Evolutionary conservation across 1,284 basidiomycete genomes (phyloP).

Genomic region (Leccinum pallidistipes): DNA sequence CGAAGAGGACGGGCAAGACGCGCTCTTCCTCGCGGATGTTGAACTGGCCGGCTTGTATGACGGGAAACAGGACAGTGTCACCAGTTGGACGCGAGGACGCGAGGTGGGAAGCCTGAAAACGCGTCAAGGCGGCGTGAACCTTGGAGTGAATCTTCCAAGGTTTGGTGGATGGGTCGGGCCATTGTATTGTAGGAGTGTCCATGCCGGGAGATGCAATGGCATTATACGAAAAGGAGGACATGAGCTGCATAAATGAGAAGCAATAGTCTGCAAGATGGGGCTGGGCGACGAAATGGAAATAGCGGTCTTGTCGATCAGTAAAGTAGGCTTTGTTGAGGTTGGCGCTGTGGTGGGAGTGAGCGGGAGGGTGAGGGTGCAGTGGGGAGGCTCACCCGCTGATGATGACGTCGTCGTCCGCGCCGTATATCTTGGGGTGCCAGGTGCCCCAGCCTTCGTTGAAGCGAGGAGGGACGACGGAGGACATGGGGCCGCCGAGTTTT

Average conservation of each 20-base stretch:
- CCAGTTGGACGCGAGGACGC: slow-evolving; percentile 25
- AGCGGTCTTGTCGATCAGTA: slow-evolving; percentile 92
- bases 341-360: slow-evolving; percentile 56
- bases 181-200: slow-evolving; percentile 49
- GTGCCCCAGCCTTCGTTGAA: slow-evolving; percentile 99
- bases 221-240: slow-evolving; percentile 77
- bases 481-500: slow-evolving; percentile 73
- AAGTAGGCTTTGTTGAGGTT: slow-evolving; percentile 96
- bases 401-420: slow-evolving; percentile 88
- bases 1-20: slow-evolving; percentile 59
- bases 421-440: slow-evolving; percentile 98
- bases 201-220: slow-evolving; percentile 15
- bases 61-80: slow-evolving; percentile 70
- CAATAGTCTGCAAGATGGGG: slow-evolving; percentile 79
- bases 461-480: slow-evolving; percentile 81
- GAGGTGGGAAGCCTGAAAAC: slow-evolving; percentile 50
- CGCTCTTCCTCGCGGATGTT: slow-evolving; percentile 81
- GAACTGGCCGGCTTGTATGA: slow-evolving; percentile 86
- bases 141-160: slow-evolving; percentile 62
- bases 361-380: neutral
- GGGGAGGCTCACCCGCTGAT: slow-evolving; percentile 79
- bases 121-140: slow-evolving; percentile 45
- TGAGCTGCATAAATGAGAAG: slow-evolving; percentile 70
- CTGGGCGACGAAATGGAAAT: slow-evolving; percentile 74
- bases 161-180: slow-evolving; percentile 56